Evolutionary conservation across 1,284 basidiomycete genomes (phyloP), one percentile per base, ranked within the genome.

Genomic region (Microbotryum violaceum): DNA sequence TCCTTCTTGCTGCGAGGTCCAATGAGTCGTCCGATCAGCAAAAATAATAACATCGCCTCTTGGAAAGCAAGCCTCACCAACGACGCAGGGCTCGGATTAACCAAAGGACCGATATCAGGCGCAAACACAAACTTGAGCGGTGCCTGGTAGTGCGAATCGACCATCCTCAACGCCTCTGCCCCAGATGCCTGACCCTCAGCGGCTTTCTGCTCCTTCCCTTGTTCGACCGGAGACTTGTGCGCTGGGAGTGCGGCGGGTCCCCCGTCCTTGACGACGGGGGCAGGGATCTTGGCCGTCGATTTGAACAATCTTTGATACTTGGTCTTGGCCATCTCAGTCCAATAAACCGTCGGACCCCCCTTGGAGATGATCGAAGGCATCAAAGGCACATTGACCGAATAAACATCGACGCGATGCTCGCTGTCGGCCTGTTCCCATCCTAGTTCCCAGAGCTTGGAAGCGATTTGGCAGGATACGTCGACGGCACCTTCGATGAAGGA

Each of bases 241-340:
- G 61, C 61, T 0, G 67, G 57, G 16, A 66, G 55, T 7, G 67
- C 59, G 2, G 67, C 60, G 0, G 67, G 67, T 4, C 67, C 67
- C 3, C 61, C 65, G 44, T 70, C 47, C 31, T 57, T 61, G 47
- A 60, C 63, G 57, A 63, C 70, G 52, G 58, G 70, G 25, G 63
- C 57, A 37, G 71, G 58, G 6, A 59, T 63, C 46, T 64, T 58
- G 6, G 75, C 65, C 49, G 82, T 75, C 48, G 77, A 76, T 68
- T 83, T 82, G 79, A 90, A 91, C 49, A 90, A 79, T 52, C 83
- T 78, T 18, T 84, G 83, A 70, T 90, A 91, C 18, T 83, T 81
- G 70, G 85, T 90, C 37, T 84, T 80, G 83, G 86, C 89, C 74
- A 89, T 82, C 25, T 75, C 79, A 9, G 89, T 89, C 85, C 86